These are phyloP conservation scores for Filobasidium floriforme DNA, from an alignment of 768 basidiomycete species.

Conservation along the genomic window DNA sequence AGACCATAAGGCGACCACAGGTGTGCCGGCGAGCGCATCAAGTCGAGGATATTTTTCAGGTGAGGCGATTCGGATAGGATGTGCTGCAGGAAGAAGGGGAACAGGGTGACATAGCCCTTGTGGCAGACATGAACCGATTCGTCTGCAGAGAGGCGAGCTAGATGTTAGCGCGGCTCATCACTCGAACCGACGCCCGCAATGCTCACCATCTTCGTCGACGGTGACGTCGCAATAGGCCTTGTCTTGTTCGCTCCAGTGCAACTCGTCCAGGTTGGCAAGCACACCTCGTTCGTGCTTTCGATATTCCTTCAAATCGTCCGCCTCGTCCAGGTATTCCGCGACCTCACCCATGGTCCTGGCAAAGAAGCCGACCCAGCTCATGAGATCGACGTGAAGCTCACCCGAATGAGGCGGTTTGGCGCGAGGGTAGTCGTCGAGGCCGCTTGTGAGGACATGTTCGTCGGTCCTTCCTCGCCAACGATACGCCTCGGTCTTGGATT, in stretches of 20 bases:
- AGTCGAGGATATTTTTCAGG: slow-evolving; percentile 69
- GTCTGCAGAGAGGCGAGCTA: slow-evolving; percentile 50
- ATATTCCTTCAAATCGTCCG: slow-evolving; percentile 73
- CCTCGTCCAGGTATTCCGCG: slow-evolving; percentile 74
- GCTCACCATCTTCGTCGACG: slow-evolving; percentile 71
- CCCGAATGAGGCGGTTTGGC: slow-evolving; percentile 73
- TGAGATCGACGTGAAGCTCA: slow-evolving; percentile 85
- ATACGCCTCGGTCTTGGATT: slow-evolving; percentile 84
- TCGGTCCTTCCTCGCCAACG: slow-evolving; percentile 86
- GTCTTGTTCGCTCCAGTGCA: slow-evolving; percentile 84
- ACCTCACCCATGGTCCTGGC: slow-evolving; percentile 86
- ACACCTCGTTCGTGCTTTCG: slow-evolving; percentile 70
- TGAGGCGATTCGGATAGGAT: slow-evolving; percentile 70
- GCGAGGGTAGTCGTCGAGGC: slow-evolving; percentile 94
- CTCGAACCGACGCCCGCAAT: background rate
- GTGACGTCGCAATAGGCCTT: slow-evolving; percentile 90
- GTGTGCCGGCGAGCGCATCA: slow-evolving; percentile 69
- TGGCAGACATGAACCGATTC: slow-evolving; percentile 88
- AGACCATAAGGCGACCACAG: slow-evolving; percentile 89
- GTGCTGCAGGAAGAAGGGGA: slow-evolving; percentile 80
- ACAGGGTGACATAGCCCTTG: slow-evolving; percentile 85
- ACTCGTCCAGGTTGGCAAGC: slow-evolving; percentile 75
- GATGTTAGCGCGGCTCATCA: background rate
- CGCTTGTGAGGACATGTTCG: slow-evolving; percentile 71
- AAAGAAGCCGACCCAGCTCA: slow-evolving; percentile 96